A percentile compares a stretch with the other conserved stretches of the same genome.
These are phyloP conservation scores for Cordia subcordata DNA, from an alignment of 257 asterid genomes.

Conservation along the genomic window DNA sequence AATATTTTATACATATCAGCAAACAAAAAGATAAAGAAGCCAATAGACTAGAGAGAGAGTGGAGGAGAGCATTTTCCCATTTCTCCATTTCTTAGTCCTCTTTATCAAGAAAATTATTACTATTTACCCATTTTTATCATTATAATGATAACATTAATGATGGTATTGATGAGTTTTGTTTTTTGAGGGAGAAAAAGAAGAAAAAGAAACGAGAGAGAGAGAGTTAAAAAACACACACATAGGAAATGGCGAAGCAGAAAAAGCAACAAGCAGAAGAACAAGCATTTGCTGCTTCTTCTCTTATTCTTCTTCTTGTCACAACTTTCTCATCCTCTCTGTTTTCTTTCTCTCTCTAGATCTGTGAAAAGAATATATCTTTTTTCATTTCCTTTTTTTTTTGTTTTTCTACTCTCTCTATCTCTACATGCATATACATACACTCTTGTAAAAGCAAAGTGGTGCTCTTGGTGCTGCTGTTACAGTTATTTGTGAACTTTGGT, in stretches of 20 bases:
- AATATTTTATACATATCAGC: too few species aligned
- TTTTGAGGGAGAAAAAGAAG: conserved; percentile 8
- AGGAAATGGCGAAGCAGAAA: conserved; percentile 73
- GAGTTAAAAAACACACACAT: conserved; percentile 34
- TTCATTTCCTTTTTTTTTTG: not conserved
- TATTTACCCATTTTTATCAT: conserved; percentile 5
- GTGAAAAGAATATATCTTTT: conserved; percentile 8
- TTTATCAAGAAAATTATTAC: too few species aligned
- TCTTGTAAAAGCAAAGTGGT: conserved; percentile 1
- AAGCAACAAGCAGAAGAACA: conserved; percentile 34
- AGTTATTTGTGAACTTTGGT: not conserved
- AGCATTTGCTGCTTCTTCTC: conserved; percentile 8
- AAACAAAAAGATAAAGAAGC: conserved; percentile 2
- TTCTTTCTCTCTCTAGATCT: conserved; percentile 63
- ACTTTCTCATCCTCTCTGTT: conserved; percentile 28
- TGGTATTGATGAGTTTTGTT: conserved; percentile 8
- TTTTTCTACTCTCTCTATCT: conserved; percentile 7
- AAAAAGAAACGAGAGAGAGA: conserved; percentile 20
- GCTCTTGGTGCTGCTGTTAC: conserved; percentile 19
- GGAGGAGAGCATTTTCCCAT: not conserved
- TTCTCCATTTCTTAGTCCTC: too few species aligned
- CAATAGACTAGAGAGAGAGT: not conserved
- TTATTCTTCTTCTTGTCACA: conserved; percentile 24
- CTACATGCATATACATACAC: too few species aligned
- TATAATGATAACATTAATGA: conserved; percentile 7